Conservation (phyloP, 345 rosid species). For the Murraya koenigii region DNA sequence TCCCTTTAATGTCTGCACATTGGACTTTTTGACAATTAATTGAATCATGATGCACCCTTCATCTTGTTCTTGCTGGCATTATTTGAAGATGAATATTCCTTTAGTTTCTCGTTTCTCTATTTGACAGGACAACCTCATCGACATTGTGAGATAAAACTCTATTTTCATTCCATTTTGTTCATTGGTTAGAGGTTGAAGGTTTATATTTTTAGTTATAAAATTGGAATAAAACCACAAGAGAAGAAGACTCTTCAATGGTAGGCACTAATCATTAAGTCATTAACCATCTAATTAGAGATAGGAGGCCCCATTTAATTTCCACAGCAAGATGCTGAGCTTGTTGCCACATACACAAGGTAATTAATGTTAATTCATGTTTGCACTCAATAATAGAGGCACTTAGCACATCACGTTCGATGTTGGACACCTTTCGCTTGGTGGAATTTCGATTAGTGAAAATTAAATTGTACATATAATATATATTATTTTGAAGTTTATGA, state of each 20-base stretch:
- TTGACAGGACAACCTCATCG: background rate
- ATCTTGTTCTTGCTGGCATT: slow-evolving; percentile 1
- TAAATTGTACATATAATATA: no score
- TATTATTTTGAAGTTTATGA: no score
- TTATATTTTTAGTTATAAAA: background rate
- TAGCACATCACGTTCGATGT: no score
- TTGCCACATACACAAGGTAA: no score
- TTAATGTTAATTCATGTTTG: no score
- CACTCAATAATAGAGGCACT: no score
- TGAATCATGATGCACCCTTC: background rate
- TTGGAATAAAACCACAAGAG: background rate
- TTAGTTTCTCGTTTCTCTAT: background rate
- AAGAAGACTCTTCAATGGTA: background rate
- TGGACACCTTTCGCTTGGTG: no score
- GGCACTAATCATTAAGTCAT: no score
- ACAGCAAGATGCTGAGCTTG: no score
- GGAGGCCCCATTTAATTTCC: background rate
- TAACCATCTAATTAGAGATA: background rate
- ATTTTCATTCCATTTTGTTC: no score
- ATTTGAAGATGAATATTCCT: slow-evolving; percentile 8
- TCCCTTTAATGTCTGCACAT: slow-evolving; percentile 4
- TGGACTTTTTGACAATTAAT: background rate
- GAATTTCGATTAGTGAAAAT: no score
- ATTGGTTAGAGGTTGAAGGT: background rate
- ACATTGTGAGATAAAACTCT: background rate